Percentiles rank a stretch among this genome's conserved stretches.
Conservation (phyloP, 1,284 basidiomycete species). For the Bondarzewia mesenterica region DNA sequence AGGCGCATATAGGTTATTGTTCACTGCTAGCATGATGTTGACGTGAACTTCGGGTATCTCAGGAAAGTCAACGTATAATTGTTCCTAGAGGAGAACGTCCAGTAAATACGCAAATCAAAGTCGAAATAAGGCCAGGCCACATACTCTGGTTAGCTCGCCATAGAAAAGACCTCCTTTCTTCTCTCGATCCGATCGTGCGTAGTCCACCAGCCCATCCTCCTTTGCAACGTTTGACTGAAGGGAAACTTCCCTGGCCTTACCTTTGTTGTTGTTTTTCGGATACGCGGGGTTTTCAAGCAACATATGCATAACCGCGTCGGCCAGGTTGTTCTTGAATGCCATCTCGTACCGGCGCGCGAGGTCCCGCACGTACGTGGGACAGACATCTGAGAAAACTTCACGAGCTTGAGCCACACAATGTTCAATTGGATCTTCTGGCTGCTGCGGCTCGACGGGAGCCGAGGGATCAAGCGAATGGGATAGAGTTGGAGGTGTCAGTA, state of each 20-base stretch:
- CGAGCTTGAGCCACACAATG: slow-evolving; percentile 39
- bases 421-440: slow-evolving; percentile 9
- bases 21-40: slow-evolving; percentile 26
- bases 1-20: slow-evolving; percentile 50
- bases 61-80: slow-evolving; percentile 50
- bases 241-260: slow-evolving; percentile 31
- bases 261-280: slow-evolving; percentile 44
- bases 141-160: slow-evolving; percentile 39
- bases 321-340: slow-evolving; percentile 26
- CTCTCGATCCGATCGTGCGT: slow-evolving; percentile 34
- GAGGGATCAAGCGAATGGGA: neutral
- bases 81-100: slow-evolving; percentile 27
- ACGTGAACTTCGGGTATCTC: slow-evolving; percentile 45
- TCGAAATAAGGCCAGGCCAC: slow-evolving; percentile 12
- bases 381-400: slow-evolving; percentile 63
- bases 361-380: slow-evolving; percentile 37
- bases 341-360: slow-evolving; percentile 35
- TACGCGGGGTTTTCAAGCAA: slow-evolving; percentile 58
- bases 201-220: slow-evolving; percentile 33
- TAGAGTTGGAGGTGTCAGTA: neutral
- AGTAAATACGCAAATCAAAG: neutral
- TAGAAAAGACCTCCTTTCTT: slow-evolving; percentile 37
- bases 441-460: neutral
- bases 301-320: slow-evolving; percentile 44
- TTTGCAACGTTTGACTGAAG: slow-evolving; percentile 11